A percentile compares a stretch with the other conserved stretches of the same genome.
These are phyloP conservation scores for Calonectria multiphialidica DNA, from an alignment of 2,329 filamentous ascomycete genomes.

Conservation along the genomic window DNA sequence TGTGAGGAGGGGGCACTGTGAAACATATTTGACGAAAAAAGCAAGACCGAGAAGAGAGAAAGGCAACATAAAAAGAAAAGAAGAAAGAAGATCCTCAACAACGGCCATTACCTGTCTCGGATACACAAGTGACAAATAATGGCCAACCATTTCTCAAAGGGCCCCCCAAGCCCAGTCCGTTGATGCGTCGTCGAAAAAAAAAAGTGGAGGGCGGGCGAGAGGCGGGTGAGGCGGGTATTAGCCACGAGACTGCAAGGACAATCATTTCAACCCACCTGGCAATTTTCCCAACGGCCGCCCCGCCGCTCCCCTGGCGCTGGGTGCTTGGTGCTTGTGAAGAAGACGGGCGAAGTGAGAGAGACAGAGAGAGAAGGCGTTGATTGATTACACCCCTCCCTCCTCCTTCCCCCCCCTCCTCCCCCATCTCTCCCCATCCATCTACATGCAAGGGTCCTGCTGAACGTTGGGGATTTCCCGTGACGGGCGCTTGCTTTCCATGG, in stretches of 20 bases:
- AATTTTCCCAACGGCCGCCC: constrained; percentile 16
- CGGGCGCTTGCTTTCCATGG: not conserved
- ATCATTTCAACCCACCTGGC: constrained; percentile 13
- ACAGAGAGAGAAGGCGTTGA: not conserved
- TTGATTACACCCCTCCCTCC: not conserved
- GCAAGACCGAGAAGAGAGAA: not conserved
- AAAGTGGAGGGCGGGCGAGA: constrained; percentile 3
- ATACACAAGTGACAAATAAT: not conserved
- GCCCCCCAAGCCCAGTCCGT: not conserved
- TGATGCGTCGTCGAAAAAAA: not conserved
- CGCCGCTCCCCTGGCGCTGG: not conserved
- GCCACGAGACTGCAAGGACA: constrained; percentile 16
- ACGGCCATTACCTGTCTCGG: not conserved
- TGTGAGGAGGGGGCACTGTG: not conserved
- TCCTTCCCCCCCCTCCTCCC: not conserved
- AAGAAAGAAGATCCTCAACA: not conserved
- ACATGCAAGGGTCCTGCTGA: not conserved
- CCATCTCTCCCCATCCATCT: not conserved
- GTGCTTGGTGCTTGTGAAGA: not conserved
- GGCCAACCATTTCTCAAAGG: not conserved
- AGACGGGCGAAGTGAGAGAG: not conserved
- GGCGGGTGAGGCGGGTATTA: constrained; percentile 26
- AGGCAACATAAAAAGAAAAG: not conserved
- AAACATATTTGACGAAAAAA: not conserved
- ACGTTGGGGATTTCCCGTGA: not conserved